These are phyloP conservation scores for Arthrobotrys conoides DNA, from an alignment of 2,329 filamentous ascomycete species.

Conservation along the genomic window DNA sequence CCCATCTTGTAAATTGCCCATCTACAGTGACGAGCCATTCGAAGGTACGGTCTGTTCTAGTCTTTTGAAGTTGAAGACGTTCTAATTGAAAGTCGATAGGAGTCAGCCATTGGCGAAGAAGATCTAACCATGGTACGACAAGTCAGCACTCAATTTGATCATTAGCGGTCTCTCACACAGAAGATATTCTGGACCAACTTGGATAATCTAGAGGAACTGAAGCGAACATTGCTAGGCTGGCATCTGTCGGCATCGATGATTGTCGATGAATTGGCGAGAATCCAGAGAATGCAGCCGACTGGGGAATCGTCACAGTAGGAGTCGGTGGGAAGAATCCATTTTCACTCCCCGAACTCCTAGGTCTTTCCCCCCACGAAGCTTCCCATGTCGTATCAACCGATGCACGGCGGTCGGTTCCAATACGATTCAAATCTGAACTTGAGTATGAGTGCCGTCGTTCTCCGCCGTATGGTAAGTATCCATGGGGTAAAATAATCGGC, in stretches of 20 bases:
- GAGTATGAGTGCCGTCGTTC: slow-evolving; percentile 60
- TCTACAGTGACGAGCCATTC: slow-evolving; percentile 58
- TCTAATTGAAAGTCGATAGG: slow-evolving; percentile 59
- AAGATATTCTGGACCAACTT: slow-evolving; percentile 23
- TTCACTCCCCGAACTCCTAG: slow-evolving; percentile 43
- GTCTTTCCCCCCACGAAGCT: slow-evolving; percentile 51
- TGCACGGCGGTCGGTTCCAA: slow-evolving; percentile 42
- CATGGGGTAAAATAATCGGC: slow-evolving; percentile 61
- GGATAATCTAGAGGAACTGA: slow-evolving; percentile 38
- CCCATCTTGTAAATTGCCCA: slow-evolving; percentile 55
- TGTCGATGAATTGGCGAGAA: slow-evolving; percentile 53
- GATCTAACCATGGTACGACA: slow-evolving; percentile 24
- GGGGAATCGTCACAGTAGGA: slow-evolving; percentile 9
- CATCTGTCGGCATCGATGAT: slow-evolving; percentile 48
- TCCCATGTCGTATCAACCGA: slow-evolving; percentile 58
- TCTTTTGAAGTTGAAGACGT: slow-evolving; percentile 53
- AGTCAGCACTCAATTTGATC: slow-evolving; percentile 9
- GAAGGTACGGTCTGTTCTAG: slow-evolving; percentile 49
- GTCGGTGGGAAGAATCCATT: slow-evolving; percentile 51
- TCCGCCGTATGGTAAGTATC: slow-evolving; percentile 58
- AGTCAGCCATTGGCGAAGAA: slow-evolving; percentile 49
- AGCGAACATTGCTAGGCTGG: slow-evolving; percentile 17
- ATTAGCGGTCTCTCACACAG: not conserved
- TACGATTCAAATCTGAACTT: slow-evolving; percentile 57
- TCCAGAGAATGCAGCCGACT: slow-evolving; percentile 14